Conservation (phyloP, 1,284 basidiomycete genomes). For the Marasmius sp. region DNA sequence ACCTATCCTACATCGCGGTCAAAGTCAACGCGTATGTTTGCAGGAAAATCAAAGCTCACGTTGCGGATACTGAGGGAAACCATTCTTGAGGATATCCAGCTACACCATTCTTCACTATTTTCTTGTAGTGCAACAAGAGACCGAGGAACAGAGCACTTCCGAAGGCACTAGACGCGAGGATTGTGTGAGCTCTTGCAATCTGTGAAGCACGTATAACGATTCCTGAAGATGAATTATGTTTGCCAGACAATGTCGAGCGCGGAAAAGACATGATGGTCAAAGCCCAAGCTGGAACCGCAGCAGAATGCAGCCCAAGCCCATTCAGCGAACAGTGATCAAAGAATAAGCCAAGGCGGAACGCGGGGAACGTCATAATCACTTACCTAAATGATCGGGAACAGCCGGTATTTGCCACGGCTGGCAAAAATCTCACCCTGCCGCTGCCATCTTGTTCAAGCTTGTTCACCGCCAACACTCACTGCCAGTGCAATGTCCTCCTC, state of each 20-base stretch:
- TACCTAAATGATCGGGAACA: too few species aligned
- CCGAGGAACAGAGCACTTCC: constrained; percentile 67
- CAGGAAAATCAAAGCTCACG: constrained; percentile 51
- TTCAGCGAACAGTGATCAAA: background rate
- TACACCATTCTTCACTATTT: constrained; percentile 88
- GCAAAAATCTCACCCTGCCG: background rate
- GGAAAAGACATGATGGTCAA: constrained; percentile 8
- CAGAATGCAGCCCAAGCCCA: background rate
- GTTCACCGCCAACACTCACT: background rate
- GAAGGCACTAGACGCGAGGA: constrained; percentile 74
- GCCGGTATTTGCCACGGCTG: too few species aligned
- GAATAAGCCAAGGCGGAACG: background rate
- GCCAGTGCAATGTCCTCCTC: constrained; percentile 4
- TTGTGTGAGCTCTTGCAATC: constrained; percentile 68
- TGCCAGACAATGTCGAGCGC: background rate
- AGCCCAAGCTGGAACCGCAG: background rate
- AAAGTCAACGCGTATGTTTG: background rate
- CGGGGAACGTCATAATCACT: background rate
- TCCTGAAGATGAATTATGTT: background rate
- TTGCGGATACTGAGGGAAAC: constrained; percentile 92
- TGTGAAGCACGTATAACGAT: constrained; percentile 47
- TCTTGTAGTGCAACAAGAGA: constrained; percentile 75
- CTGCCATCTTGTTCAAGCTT: background rate
- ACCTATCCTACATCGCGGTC: constrained; percentile 60
- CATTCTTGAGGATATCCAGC: constrained; percentile 88